A percentile compares a stretch with the other conserved stretches of the same genome.
Evolutionary conservation across 2,329 filamentous ascomycete genomes (phyloP).

Genomic region (Venturiaceae sp.): DNA sequence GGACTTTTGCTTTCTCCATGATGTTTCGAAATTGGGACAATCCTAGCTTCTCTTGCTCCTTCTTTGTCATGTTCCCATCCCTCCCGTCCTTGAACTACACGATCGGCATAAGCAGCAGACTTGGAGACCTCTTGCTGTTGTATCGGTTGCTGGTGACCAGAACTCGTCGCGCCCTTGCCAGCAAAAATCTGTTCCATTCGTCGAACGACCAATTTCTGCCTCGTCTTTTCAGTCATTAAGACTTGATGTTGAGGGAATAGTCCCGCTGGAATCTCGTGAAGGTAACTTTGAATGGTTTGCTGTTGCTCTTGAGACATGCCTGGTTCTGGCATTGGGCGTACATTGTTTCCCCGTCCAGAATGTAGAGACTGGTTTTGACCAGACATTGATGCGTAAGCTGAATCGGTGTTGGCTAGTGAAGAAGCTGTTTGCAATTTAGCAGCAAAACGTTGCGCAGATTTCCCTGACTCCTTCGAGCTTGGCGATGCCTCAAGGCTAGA

Average conservation of each 20-base stretch:
- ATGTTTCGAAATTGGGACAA: constrained; percentile 22
- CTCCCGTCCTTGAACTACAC: constrained; percentile 27
- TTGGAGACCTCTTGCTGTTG: constrained; percentile 49
- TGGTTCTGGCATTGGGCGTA: neutral
- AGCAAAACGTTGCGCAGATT: neutral
- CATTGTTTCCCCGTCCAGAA: constrained; percentile 19
- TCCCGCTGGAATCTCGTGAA: constrained; percentile 63
- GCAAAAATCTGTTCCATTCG: constrained; percentile 75
- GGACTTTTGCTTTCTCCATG: neutral
- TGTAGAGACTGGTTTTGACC: constrained; percentile 32
- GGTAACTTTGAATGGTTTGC: constrained; percentile 49
- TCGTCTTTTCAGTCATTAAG: constrained; percentile 60
- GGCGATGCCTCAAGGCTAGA: constrained; percentile 41
- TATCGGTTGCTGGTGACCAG: constrained; percentile 37
- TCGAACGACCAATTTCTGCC: constrained; percentile 67
- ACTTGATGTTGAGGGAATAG: constrained; percentile 49
- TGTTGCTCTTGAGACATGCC: constrained; percentile 10
- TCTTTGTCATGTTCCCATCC: constrained; percentile 26
- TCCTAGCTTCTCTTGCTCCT: constrained; percentile 35
- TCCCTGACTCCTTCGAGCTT: constrained; percentile 12
- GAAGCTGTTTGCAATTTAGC: constrained; percentile 45
- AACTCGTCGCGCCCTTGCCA: constrained; percentile 45
- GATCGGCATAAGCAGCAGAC: constrained; percentile 39
- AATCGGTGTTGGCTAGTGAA: constrained; percentile 41
- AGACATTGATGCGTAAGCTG: constrained; percentile 54